These are phyloP conservation scores for Chytridiales sp. DNA, from an alignment of 371 early-diverging fungal species.

Conservation along the genomic window DNA sequence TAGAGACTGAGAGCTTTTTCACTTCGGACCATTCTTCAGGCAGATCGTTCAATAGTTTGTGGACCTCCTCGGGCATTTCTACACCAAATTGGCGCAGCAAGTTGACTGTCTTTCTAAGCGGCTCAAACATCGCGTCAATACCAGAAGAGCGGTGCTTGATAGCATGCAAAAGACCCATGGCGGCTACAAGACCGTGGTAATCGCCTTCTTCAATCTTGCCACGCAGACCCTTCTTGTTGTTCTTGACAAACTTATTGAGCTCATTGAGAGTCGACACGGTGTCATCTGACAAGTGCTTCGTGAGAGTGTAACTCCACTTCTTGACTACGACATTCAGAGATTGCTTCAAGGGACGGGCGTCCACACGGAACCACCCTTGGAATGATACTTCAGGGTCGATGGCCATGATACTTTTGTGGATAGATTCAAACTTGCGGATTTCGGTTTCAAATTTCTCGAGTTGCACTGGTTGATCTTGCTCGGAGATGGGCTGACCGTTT, in stretches of 20 bases:
- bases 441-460: slow-evolving; percentile 61
- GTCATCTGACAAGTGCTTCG: slow-evolving; percentile 59
- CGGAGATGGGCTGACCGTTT: slow-evolving; percentile 10
- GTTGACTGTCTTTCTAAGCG: slow-evolving; percentile 61
- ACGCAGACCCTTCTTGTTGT: slow-evolving; percentile 54
- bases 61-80: slow-evolving; percentile 60
- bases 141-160: slow-evolving; percentile 52
- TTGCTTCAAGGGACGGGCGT: slow-evolving; percentile 60
- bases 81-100: slow-evolving; percentile 59
- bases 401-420: slow-evolving; percentile 61
- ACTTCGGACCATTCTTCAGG: slow-evolving; percentile 66
- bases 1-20: slow-evolving; percentile 55
- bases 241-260: slow-evolving; percentile 52
- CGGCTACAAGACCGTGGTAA: slow-evolving; percentile 51
- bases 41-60: slow-evolving; percentile 59
- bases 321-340: slow-evolving; percentile 60
- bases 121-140: slow-evolving; percentile 63
- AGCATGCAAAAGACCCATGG: slow-evolving; percentile 61
- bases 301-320: slow-evolving; percentile 63
- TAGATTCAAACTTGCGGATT: slow-evolving; percentile 59
- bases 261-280: slow-evolving; percentile 54
- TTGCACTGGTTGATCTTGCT: slow-evolving; percentile 34
- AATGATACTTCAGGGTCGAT: slow-evolving; percentile 60
- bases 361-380: slow-evolving; percentile 60
- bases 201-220: slow-evolving; percentile 61